phyloP scores from a whole-genome alignment of 1,139 yeast species.

The Wickerhamomyces sp. region DNA sequence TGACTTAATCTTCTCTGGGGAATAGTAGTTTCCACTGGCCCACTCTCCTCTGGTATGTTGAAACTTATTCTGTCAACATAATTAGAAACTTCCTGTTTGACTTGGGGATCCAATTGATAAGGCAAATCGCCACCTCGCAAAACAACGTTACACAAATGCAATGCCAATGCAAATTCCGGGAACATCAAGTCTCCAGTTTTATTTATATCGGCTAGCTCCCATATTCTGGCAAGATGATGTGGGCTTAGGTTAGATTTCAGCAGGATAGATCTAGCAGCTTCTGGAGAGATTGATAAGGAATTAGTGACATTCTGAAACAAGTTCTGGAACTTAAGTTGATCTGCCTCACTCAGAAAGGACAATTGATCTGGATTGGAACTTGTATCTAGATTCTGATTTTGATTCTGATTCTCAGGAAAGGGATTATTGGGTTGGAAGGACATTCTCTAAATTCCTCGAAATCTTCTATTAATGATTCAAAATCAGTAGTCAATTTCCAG shows the following conservation, averaged over 20 bases:
- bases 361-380: conserved; percentile 36
- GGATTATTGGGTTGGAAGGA: background rate
- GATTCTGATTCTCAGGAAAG: background rate
- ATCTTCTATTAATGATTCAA: too few species aligned
- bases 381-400: background rate
- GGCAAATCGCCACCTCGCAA: conserved; percentile 80
- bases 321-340: conserved; percentile 81
- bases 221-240: conserved; percentile 74
- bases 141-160: conserved; percentile 79
- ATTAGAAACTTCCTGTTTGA: conserved; percentile 79
- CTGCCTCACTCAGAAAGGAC: conserved; percentile 79
- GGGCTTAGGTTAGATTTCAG: conserved; percentile 79
- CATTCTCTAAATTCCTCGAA: too few species aligned
- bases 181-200: conserved; percentile 81
- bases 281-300: conserved; percentile 77
- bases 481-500: too few species aligned
- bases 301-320: conserved; percentile 72
- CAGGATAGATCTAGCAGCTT: conserved; percentile 72
- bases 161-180: conserved; percentile 93
- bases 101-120: conserved; percentile 59
- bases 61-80: conserved; percentile 88
- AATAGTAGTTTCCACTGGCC: background rate
- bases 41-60: conserved; percentile 56
- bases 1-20: conserved; percentile 23
- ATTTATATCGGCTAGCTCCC: conserved; percentile 88